Conservation (phyloP, 2,329 filamentous ascomycete species). For the Cladophialophora carrionii region DNA sequence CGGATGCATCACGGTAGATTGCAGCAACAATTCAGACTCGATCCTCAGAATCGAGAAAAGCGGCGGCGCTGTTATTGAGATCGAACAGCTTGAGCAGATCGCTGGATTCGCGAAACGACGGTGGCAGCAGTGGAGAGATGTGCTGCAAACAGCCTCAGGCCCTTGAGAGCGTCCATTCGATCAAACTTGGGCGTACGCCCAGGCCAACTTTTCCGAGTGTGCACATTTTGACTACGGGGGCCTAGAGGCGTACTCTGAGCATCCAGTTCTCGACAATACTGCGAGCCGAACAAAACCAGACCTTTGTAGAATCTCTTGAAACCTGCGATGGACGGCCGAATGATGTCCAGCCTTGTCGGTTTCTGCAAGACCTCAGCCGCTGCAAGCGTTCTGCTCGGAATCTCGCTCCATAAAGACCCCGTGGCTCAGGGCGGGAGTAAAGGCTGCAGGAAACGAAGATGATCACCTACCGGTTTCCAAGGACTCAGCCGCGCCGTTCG, state of each 20-base stretch:
- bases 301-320: not conserved
- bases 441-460: too few relatives aligned
- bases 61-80: conserved; percentile 71
- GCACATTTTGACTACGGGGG: not conserved
- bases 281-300: not conserved
- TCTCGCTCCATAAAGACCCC: too few relatives aligned
- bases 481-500: too few relatives aligned
- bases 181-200: not conserved
- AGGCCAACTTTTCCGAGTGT: not conserved
- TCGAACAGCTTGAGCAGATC: conserved; percentile 63
- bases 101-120: conserved; percentile 63
- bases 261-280: not conserved
- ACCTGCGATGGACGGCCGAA: not conserved
- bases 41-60: conserved; percentile 78
- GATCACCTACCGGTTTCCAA: too few relatives aligned
- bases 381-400: not conserved
- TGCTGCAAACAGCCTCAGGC: conserved; percentile 19
- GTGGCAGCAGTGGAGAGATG: conserved; percentile 53
- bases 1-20: conserved; percentile 81
- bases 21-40: conserved; percentile 51
- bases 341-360: not conserved
- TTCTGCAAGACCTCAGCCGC: not conserved
- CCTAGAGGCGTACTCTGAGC: not conserved
- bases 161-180: not conserved
- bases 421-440: too few relatives aligned